phyloP scores from a whole-genome alignment of 129 eudicot species.

The Flaveria bidentis region DNA sequence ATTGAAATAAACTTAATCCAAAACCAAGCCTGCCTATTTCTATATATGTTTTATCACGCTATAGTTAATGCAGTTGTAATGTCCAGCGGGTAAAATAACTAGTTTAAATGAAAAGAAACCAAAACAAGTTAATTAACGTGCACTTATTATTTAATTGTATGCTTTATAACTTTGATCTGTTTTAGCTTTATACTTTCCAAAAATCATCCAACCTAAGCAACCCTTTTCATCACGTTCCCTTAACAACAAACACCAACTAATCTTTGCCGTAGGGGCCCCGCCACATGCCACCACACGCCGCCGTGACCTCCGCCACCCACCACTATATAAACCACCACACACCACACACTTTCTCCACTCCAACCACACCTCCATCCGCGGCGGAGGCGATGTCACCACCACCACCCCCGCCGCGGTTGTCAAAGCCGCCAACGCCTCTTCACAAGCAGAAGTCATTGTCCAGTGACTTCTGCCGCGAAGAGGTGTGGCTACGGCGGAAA shows the following conservation, averaged over 20 bases:
- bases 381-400: constrained; percentile 22
- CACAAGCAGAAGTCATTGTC: constrained; percentile 35
- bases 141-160: constrained; percentile 13
- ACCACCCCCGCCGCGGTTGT: constrained; percentile 13
- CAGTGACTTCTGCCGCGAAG: constrained; percentile 32
- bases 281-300: constrained; percentile 34
- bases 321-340: constrained; percentile 24
- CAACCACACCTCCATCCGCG: constrained; percentile 5
- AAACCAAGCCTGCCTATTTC: no score
- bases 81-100: no score
- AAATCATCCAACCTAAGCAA: constrained; percentile 39
- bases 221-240: constrained; percentile 22
- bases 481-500: constrained; percentile 33
- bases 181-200: constrained; percentile 38
- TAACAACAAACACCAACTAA: constrained; percentile 33
- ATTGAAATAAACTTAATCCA: no score
- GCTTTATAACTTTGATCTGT: constrained; percentile 34
- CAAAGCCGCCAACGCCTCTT: constrained; percentile 27
- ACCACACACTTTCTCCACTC: constrained; percentile 1
- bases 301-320: constrained; percentile 11
- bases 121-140: constrained; percentile 33
- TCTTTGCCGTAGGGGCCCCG: constrained; percentile 40
- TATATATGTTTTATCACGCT: no score
- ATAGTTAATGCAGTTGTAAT: no score
- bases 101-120: neutral